These are phyloP conservation scores for Jatropha curcas DNA, from an alignment of 345 rosid species.

Conservation along the genomic window DNA sequence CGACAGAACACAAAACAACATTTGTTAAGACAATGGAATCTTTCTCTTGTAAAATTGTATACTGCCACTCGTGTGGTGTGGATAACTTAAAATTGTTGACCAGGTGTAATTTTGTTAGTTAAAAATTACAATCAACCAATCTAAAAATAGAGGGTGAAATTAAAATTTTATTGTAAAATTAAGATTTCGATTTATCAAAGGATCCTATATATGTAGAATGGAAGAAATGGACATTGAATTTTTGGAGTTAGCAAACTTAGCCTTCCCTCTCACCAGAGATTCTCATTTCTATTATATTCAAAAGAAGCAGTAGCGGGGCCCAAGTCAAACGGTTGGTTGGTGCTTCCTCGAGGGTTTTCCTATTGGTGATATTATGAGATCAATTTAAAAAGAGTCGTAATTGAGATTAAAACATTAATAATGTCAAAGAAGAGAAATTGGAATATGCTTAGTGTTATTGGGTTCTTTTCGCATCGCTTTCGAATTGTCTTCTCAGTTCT, in stretches of 20 bases:
- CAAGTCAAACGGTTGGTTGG: constrained; percentile 57
- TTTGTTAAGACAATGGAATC: constrained; percentile 25
- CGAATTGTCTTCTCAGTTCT: not conserved
- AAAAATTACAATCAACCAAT: no score
- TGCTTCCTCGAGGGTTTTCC: constrained; percentile 37
- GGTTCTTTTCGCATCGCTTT: constrained; percentile 5
- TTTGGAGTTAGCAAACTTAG: constrained; percentile 31
- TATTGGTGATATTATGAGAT: constrained; percentile 13
- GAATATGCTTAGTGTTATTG: constrained; percentile 7
- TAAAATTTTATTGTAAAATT: no score
- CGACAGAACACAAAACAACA: constrained; percentile 41
- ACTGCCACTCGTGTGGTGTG: not conserved
- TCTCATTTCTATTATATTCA: constrained; percentile 17
- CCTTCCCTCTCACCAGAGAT: constrained; percentile 33
- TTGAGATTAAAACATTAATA: not conserved
- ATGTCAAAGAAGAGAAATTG: not conserved
- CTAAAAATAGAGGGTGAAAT: no score
- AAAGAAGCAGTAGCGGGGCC: constrained; percentile 31
- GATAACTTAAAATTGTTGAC: no score
- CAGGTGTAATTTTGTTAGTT: no score
- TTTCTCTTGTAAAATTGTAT: not conserved
- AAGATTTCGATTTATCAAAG: no score
- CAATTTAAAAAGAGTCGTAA: no score
- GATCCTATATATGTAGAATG: no score
- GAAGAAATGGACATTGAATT: constrained; percentile 27